These are phyloP conservation scores for Wickerhamomyces xylosicus DNA, from an alignment of 805 yeast genomes.

Conservation along the genomic window DNA sequence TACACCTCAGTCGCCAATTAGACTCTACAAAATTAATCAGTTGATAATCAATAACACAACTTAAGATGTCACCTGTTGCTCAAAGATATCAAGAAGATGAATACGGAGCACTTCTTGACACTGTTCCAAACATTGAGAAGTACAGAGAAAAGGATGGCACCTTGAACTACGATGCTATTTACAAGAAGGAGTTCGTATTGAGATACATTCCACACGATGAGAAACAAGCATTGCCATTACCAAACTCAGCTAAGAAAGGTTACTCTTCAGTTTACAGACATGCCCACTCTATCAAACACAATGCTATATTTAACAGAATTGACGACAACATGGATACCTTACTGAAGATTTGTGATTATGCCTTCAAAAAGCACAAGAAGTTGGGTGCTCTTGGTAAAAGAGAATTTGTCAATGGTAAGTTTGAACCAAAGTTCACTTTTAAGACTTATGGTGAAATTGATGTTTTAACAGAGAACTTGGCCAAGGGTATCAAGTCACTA, in stretches of 20 bases:
- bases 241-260: constrained; percentile 1
- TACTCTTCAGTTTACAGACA: constrained; percentile 8
- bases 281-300: not conserved
- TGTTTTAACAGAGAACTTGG: constrained; percentile 33
- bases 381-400: constrained; percentile 28
- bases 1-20: too few species aligned
- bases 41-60: too few species aligned
- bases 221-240: constrained; percentile 4
- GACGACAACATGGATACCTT: constrained; percentile 1
- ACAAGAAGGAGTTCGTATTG: not conserved
- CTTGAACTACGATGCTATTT: not conserved
- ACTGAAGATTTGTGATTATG: constrained; percentile 9
- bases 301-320: constrained; percentile 2
- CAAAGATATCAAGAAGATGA: not conserved
- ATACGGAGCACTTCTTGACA: not conserved
- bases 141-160: not conserved
- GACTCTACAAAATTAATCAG: too few species aligned
- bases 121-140: not conserved
- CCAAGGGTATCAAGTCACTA: not conserved
- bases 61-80: constrained; percentile 1
- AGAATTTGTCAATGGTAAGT: constrained; percentile 22
- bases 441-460: constrained; percentile 30
- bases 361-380: constrained; percentile 15
- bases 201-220: not conserved
- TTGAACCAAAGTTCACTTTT: constrained; percentile 30